Evolutionary conservation across 73 alveolate genomes (phyloP), one percentile per base, ranked within the genome.

Genomic region (Blepharisma stoltei): DNA sequence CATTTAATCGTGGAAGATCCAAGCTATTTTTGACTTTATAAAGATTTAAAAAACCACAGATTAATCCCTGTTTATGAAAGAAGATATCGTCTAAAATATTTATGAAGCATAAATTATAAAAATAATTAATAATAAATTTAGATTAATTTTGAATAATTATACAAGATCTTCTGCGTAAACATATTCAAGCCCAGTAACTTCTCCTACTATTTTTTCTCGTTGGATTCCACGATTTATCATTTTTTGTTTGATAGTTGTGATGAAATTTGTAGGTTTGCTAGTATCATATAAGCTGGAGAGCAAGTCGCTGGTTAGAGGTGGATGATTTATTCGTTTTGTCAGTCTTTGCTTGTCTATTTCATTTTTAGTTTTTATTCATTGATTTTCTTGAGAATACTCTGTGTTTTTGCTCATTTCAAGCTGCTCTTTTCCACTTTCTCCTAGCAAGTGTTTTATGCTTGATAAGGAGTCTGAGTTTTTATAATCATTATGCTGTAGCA

Each of bases 231-330:
- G 73, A 18, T n/a, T 38, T 1, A 18, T n/a, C 73, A 60, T 60
- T 60, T 60, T 60, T 60, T 60, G 73, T 38, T 60, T 60, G 46
- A 60, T 60, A 8, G 46, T 20, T 9, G 73, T 60, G 49, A 60
- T 8, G 46, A n/a, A 8, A 2, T 38, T 14, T 20, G 73, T n/a
- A 14, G 18, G 48, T 0, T 38, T 60, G 73, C 23, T 5, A 11
- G 45, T 60, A 0, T 60, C 11, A 25, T 60, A 60, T 25, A 14
- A n/a, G 23, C 73, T 60, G 46, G 73, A 18, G 37, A 60, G 14
- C 38, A 38, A 8, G 49, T n/a, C 38, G 14, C 18, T 9, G 2
- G 23, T 60, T 60, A 9, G 3, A 20, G 73, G 73, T 60, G 46
- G 73, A 38, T 60, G 18, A 8, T 25, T 25, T 9, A 60, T 38